These are phyloP conservation scores for Pseudonectria foliicola DNA, from an alignment of 2,329 filamentous ascomycete species.

Conservation along the genomic window DNA sequence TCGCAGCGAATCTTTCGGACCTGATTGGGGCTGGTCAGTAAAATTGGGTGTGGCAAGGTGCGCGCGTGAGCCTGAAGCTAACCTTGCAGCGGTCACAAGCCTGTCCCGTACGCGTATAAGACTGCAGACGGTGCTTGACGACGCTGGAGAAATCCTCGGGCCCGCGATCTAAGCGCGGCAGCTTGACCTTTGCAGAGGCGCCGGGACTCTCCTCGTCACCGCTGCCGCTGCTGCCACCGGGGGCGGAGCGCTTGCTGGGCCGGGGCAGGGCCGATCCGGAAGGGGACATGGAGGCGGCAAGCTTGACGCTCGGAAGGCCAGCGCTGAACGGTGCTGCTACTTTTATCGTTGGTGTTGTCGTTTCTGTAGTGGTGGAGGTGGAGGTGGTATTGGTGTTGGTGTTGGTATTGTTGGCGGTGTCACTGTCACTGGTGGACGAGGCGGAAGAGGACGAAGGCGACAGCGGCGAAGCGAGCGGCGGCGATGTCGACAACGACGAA, in stretches of 20 bases:
- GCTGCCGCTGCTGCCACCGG: constrained; percentile 13
- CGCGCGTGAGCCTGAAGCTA: no score
- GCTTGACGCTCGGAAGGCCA: constrained; percentile 14
- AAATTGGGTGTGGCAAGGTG: no score
- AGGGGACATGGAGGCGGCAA: constrained; percentile 9
- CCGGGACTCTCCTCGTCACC: constrained; percentile 26
- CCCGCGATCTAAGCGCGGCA: constrained; percentile 41
- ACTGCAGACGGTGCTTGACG: constrained; percentile 48
- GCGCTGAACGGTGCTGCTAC: no score
- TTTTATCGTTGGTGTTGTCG: no score
- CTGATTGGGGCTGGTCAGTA: constrained; percentile 31
- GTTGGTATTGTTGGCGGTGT: constrained; percentile 6
- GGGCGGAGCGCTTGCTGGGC: constrained; percentile 11
- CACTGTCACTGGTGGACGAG: no score
- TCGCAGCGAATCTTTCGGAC: constrained; percentile 85
- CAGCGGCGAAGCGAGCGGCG: constrained; percentile 6
- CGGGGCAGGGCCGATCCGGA: no score
- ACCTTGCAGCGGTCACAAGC: constrained; percentile 88
- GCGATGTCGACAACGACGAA: constrained; percentile 3
- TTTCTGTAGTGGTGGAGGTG: no score
- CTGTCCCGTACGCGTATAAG: constrained; percentile 64
- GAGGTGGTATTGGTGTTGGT: constrained; percentile 7
- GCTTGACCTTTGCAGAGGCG: constrained; percentile 36
- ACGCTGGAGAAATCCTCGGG: constrained; percentile 47
- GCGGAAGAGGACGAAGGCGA: constrained; percentile 2